A percentile compares a stretch with the other conserved stretches of the same genome.
Evolutionary conservation across 129 eudicot species (phyloP).

Genomic region (Chrysanthemum lavandulifolium): DNA sequence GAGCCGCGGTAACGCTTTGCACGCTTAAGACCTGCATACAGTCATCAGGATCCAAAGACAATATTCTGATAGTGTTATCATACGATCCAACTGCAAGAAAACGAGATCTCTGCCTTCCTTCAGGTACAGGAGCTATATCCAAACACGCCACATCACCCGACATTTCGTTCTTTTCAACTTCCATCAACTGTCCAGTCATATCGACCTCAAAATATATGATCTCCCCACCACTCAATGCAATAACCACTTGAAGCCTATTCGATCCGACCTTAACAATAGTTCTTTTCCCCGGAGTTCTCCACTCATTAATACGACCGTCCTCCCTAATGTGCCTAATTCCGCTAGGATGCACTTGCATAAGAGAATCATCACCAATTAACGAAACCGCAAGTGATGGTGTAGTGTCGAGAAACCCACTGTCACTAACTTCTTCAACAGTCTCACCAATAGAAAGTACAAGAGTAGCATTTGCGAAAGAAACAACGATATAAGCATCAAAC

Average conservation of each 20-base stretch:
- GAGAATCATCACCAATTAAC: conserved; percentile 93
- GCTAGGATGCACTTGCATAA: conserved; percentile 98
- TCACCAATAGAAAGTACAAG: conserved; percentile 98
- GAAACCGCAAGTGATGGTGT: conserved; percentile 99
- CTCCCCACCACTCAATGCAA: conserved; percentile 97
- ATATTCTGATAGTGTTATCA: conserved; percentile 84
- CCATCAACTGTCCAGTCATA: conserved; percentile 93
- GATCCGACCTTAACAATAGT: conserved; percentile 97
- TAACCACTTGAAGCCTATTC: conserved; percentile 92
- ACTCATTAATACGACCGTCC: conserved; percentile 92
- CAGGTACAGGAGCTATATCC: conserved; percentile 99
- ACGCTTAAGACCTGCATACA: conserved; percentile 88
- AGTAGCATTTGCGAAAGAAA: conserved; percentile 95
- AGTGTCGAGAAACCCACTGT: conserved; percentile 96
- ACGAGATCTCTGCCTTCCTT: conserved; percentile 93
- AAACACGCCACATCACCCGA: conserved; percentile 98
- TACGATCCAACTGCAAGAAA: conserved; percentile 98
- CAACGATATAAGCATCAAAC: conserved; percentile 97
- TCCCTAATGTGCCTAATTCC: conserved; percentile 98
- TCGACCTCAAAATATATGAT: conserved; percentile 96
- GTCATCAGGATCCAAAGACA: conserved; percentile 96
- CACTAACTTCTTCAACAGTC: conserved; percentile 98
- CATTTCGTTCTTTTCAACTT: conserved; percentile 95
- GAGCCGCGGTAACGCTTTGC: conserved; percentile 95
- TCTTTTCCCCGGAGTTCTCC: conserved; percentile 99